Evolutionary conservation across 1,139 yeast species (phyloP).

Genomic region (Hansenula lynferdii): DNA sequence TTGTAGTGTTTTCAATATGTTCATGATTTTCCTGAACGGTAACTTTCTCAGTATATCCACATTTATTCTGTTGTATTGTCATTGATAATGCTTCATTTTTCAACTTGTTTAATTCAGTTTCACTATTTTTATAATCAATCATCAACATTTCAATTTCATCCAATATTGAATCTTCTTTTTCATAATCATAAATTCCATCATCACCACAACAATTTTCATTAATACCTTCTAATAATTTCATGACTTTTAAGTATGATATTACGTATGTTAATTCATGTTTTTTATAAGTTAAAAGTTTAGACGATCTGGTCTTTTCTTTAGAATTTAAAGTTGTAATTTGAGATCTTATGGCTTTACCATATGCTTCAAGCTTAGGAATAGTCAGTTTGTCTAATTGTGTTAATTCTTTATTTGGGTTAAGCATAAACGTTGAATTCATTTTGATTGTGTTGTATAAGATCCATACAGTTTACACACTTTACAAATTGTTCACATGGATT

Average conservation of each 20-base stretch:
- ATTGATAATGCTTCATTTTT: no score
- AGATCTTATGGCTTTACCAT: constrained; percentile 2
- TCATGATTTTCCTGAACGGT: no score
- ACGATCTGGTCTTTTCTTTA: neutral
- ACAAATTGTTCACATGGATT: no score
- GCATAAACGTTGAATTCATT: constrained; percentile 6
- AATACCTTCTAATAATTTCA: constrained; percentile 10
- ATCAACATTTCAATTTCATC: constrained; percentile 9
- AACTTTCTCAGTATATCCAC: no score
- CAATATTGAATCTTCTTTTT: constrained; percentile 13
- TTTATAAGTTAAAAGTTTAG: constrained; percentile 3
- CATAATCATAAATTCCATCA: constrained; percentile 13
- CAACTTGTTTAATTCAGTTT: constrained; percentile 7
- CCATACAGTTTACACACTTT: neutral
- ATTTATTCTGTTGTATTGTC: no score
- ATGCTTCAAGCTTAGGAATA: constrained; percentile 11
- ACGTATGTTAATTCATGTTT: constrained; percentile 10
- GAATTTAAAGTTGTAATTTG: constrained; percentile 2
- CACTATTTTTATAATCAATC: constrained; percentile 8
- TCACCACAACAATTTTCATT: constrained; percentile 8
- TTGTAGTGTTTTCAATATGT: no score
- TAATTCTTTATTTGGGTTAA: constrained; percentile 13
- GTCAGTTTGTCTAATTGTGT: constrained; percentile 13
- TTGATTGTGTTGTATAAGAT: neutral
- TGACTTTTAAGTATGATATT: constrained; percentile 7